Percentiles rank a stretch among this genome's conserved stretches.
phyloP scores from a whole-genome alignment of 352 stramenopile genomes.

The Phytopythium sindhum region DNA sequence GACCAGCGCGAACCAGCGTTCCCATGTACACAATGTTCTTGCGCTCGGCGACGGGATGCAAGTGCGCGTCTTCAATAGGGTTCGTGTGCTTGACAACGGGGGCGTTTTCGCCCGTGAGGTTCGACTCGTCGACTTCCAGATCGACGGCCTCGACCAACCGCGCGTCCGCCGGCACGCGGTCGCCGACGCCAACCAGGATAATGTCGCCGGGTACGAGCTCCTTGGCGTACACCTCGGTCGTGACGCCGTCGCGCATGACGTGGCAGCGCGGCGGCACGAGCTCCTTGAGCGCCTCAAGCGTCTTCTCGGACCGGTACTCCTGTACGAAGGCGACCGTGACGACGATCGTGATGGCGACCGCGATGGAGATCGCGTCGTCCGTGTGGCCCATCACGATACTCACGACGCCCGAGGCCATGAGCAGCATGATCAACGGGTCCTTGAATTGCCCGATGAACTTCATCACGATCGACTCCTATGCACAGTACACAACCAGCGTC shows the following conservation, averaged over 20 bases:
- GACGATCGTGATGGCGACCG: slow-evolving; percentile 95
- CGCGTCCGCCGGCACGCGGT: slow-evolving; percentile 92
- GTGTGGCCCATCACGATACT: slow-evolving; percentile 92
- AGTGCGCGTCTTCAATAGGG: slow-evolving; percentile 59
- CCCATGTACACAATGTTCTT: slow-evolving; percentile 97
- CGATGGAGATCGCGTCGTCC: slow-evolving; percentile 95
- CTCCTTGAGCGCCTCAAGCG: slow-evolving; percentile 78
- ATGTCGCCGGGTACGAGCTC: slow-evolving; percentile 84
- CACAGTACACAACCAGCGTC: background rate
- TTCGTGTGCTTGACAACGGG: slow-evolving; percentile 76
- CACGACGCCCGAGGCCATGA: slow-evolving; percentile 90
- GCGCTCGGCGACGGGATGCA: slow-evolving; percentile 67
- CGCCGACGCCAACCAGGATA: slow-evolving; percentile 89
- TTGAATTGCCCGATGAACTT: slow-evolving; percentile 96
- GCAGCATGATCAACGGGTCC: slow-evolving; percentile 95
- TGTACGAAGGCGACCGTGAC: slow-evolving; percentile 94
- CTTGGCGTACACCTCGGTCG: slow-evolving; percentile 63
- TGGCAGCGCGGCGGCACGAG: slow-evolving; percentile 75
- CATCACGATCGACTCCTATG: slow-evolving; percentile 73
- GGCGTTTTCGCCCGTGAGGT: slow-evolving; percentile 91
- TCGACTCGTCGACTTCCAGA: slow-evolving; percentile 92
- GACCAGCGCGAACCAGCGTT: slow-evolving; percentile 91
- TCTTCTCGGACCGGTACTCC: slow-evolving; percentile 86
- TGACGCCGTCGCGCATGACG: slow-evolving; percentile 50
- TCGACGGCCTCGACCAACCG: slow-evolving; percentile 87